Evolutionary conservation across 2,329 filamentous ascomycete genomes (phyloP).

Genomic region (Diaporthe caulivora): DNA sequence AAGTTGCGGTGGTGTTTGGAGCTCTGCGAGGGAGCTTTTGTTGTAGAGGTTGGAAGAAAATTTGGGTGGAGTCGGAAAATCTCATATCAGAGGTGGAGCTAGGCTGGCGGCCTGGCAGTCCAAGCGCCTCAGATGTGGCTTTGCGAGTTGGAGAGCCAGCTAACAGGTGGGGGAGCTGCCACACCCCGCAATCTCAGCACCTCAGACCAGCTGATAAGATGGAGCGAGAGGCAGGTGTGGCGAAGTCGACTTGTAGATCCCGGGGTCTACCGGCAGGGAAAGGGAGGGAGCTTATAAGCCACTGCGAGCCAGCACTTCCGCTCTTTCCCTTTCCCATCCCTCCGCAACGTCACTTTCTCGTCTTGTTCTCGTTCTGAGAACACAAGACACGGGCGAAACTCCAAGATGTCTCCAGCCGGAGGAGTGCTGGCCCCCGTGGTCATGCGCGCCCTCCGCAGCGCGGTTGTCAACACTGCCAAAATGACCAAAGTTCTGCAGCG

Average conservation of each 20-base stretch:
- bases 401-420: slow-evolving; percentile 67
- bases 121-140: slow-evolving; percentile 21
- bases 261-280: not conserved
- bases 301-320: not conserved
- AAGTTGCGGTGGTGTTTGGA: slow-evolving; percentile 8
- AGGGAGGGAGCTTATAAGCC: slow-evolving; percentile 34
- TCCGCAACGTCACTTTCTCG: slow-evolving; percentile 5
- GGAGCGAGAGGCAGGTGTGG: slow-evolving; percentile 17
- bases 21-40: slow-evolving; percentile 21
- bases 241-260: slow-evolving; percentile 27
- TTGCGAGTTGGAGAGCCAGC: not conserved
- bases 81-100: slow-evolving; percentile 21
- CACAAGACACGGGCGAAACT: slow-evolving; percentile 41
- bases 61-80: slow-evolving; percentile 37
- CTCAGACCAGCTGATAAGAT: slow-evolving; percentile 19
- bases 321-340: slow-evolving; percentile 2
- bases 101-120: not conserved
- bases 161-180: slow-evolving; percentile 21
- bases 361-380: slow-evolving; percentile 32
- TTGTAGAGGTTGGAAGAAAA: slow-evolving; percentile 18
- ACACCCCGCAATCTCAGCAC: slow-evolving; percentile 6
- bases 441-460: slow-evolving; percentile 66
- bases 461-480: slow-evolving; percentile 56
- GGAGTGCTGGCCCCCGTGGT: slow-evolving; percentile 69
- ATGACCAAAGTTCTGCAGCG: slow-evolving; percentile 64